These are phyloP conservation scores for Coemansia sp. DNA, from an alignment of 192 early-diverging fungal species.

Conservation along the genomic window DNA sequence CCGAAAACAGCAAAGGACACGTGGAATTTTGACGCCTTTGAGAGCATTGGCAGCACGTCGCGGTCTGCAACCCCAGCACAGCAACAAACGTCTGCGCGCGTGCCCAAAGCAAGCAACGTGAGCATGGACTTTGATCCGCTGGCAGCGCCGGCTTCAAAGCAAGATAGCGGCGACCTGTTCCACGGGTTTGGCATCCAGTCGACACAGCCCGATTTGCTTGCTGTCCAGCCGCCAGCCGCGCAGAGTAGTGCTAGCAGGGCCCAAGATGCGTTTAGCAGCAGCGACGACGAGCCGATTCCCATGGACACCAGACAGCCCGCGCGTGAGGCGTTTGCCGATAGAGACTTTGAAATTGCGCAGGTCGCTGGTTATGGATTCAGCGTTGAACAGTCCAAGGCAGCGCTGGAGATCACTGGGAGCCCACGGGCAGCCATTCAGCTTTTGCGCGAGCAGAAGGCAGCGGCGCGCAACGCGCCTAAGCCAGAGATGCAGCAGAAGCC, in stretches of 20 bases:
- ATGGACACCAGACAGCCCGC: constrained; percentile 16
- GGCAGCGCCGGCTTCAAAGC: background rate
- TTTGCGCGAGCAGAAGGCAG: constrained; percentile 34
- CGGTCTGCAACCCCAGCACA: constrained; percentile 18
- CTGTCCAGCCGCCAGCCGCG: background rate
- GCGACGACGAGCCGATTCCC: constrained; percentile 41
- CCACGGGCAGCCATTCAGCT: constrained; percentile 59
- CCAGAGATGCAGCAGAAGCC: background rate
- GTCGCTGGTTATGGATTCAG: constrained; percentile 83
- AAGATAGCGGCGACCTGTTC: background rate
- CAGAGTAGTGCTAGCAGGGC: background rate
- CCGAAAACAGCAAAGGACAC: constrained; percentile 12
- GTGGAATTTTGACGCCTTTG: constrained; percentile 52
- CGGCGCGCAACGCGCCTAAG: constrained; percentile 6
- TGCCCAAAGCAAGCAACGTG: constrained; percentile 7
- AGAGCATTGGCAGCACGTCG: constrained; percentile 14
- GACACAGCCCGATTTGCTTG: no score
- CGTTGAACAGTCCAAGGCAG: constrained; percentile 58
- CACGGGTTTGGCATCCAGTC: background rate
- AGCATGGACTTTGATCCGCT: constrained; percentile 44
- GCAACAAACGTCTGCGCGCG: background rate
- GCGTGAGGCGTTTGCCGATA: constrained; percentile 19
- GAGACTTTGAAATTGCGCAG: constrained; percentile 64
- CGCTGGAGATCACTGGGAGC: constrained; percentile 66
- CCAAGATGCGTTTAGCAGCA: constrained; percentile 2